Conservation (phyloP, 352 stramenopile species). For the Thraustochytrium sp. region DNA sequence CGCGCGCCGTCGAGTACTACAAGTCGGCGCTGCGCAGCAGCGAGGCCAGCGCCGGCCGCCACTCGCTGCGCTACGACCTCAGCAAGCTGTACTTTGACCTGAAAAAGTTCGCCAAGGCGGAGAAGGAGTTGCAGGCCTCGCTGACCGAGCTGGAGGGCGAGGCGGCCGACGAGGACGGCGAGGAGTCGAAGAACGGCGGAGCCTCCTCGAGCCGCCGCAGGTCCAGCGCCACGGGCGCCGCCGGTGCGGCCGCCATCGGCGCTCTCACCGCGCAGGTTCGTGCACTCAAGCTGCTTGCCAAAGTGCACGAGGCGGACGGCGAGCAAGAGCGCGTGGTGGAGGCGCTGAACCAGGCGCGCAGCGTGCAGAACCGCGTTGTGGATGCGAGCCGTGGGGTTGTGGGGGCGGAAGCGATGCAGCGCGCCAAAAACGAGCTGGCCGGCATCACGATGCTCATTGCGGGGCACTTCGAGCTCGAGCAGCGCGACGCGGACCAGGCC, state of each 20-base stretch:
- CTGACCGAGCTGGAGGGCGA: conserved; percentile 55
- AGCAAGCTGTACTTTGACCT: conserved; percentile 79
- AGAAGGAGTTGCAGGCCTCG: conserved; percentile 68
- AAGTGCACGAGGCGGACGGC: conserved; percentile 65
- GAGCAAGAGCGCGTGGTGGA: conserved; percentile 69
- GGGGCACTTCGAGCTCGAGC: conserved; percentile 57
- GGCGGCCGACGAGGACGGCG: conserved; percentile 61
- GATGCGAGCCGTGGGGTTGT: conserved; percentile 58
- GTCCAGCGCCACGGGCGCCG: background rate
- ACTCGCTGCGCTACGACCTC: conserved; percentile 73
- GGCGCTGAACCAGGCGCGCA: conserved; percentile 67
- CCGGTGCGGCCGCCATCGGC: conserved; percentile 49
- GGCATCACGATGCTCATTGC: conserved; percentile 63
- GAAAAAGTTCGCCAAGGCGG: conserved; percentile 69
- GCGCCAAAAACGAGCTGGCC: conserved; percentile 51
- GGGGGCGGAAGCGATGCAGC: conserved; percentile 54
- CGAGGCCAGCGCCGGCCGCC: background rate
- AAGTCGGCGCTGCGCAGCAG: conserved; percentile 18
- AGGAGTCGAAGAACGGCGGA: conserved; percentile 58
- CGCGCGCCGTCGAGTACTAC: conserved; percentile 79
- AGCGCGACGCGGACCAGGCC: conserved; percentile 46
- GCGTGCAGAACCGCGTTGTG: conserved; percentile 74
- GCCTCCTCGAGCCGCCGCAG: background rate
- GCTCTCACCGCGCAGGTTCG: conserved; percentile 66
- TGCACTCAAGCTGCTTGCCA: conserved; percentile 57